A percentile compares a stretch with the other conserved stretches of the same genome.
phyloP scores from a whole-genome alignment of 768 basidiomycete genomes.

The Xerocomus brunneocitrinus region DNA sequence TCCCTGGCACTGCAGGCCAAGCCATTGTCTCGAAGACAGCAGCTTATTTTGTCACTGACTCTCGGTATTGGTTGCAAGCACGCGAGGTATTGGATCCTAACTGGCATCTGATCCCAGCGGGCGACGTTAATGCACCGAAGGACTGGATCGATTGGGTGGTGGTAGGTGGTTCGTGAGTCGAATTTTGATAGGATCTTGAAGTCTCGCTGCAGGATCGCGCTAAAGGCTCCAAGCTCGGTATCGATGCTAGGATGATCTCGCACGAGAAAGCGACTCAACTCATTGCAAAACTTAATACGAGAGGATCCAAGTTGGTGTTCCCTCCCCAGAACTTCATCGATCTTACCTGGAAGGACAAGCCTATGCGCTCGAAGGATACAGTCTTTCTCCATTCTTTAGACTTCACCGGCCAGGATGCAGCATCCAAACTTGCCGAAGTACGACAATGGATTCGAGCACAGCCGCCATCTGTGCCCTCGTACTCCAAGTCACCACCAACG shows the following conservation, averaged over 20 bases:
- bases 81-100: slow-evolving; percentile 62
- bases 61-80: slow-evolving; percentile 83
- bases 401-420: slow-evolving; percentile 63
- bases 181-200: slow-evolving; percentile 1
- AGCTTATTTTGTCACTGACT: slow-evolving; percentile 76
- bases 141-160: slow-evolving; percentile 81
- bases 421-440: slow-evolving; percentile 65
- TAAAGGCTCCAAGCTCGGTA: slow-evolving; percentile 55
- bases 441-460: slow-evolving; percentile 65
- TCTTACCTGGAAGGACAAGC: slow-evolving; percentile 75
- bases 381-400: slow-evolving; percentile 67
- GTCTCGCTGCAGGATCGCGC: slow-evolving; percentile 33
- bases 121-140: slow-evolving; percentile 46
- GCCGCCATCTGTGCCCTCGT: slow-evolving; percentile 55
- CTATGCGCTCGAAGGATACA: slow-evolving; percentile 57
- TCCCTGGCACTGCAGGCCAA: slow-evolving; percentile 63
- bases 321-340: slow-evolving; percentile 84
- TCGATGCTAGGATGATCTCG: slow-evolving; percentile 82
- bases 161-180: slow-evolving; percentile 34
- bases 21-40: slow-evolving; percentile 62
- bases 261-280: slow-evolving; percentile 64
- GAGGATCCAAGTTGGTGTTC: slow-evolving; percentile 66
- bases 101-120: slow-evolving; percentile 67
- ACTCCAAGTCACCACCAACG: slow-evolving; percentile 57
- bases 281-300: slow-evolving; percentile 48